A percentile compares a stretch with the other conserved stretches of the same genome.
phyloP scores from a whole-genome alignment of 1,284 basidiomycete genomes.

The Pascua sp. region DNA sequence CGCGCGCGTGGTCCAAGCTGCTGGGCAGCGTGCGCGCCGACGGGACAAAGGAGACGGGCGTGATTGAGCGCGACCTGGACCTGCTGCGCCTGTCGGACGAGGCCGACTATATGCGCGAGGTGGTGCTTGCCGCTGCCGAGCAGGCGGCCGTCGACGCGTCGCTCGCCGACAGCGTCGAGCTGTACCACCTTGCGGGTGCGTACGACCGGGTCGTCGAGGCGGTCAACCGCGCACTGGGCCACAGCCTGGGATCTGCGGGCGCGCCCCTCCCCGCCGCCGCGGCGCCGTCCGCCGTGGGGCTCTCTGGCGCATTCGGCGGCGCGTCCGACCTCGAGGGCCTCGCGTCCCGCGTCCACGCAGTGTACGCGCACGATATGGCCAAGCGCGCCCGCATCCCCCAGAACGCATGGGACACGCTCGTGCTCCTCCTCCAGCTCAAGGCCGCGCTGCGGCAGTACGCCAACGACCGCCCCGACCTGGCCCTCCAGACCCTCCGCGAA shows the following conservation, averaged over 20 bases:
- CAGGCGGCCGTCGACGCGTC: conserved; percentile 66
- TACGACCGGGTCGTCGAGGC: conserved; percentile 83
- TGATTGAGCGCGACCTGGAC: conserved; percentile 76
- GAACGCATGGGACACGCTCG: conserved; percentile 62
- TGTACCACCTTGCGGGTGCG: conserved; percentile 93
- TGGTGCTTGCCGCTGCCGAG: conserved; percentile 75
- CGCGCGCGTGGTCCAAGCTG: conserved; percentile 76
- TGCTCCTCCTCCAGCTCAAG: conserved; percentile 71
- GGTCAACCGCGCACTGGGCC: conserved; percentile 85
- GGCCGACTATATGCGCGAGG: conserved; percentile 73
- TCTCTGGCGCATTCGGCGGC: conserved; percentile 44
- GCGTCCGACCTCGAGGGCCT: conserved; percentile 64
- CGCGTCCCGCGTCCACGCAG: conserved; percentile 75
- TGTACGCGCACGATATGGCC: conserved; percentile 77
- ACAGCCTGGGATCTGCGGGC: conserved; percentile 61
- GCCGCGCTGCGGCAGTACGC: conserved; percentile 76
- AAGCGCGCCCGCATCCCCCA: conserved; percentile 72
- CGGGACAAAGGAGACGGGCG: conserved; percentile 81
- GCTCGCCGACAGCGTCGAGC: conserved; percentile 84
- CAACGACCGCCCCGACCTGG: conserved; percentile 67
- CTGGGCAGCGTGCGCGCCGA: conserved; percentile 87
- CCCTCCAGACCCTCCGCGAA: conserved; percentile 83
- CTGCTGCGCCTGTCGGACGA: conserved; percentile 71
- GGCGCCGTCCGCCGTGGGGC: conserved; percentile 13
- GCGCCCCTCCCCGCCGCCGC: conserved; percentile 7